Conservation (phyloP, 495 filamentous ascomycete genomes). For the Hypoxylon trugodes region DNA sequence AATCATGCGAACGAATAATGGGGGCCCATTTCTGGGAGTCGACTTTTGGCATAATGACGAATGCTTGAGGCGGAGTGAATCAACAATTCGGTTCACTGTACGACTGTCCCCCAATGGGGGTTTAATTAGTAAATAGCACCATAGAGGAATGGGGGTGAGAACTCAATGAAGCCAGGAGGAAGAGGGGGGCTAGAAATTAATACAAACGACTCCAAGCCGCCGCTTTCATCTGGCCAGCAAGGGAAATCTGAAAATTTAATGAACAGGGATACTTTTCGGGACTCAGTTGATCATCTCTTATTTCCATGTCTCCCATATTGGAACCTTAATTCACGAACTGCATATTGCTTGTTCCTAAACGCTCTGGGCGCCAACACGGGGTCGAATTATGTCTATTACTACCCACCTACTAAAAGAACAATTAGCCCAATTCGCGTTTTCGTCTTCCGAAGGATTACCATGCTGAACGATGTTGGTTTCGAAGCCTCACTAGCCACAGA, state of each 20-base stretch:
- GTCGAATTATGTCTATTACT: background rate
- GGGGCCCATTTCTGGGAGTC: background rate
- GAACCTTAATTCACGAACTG: no score
- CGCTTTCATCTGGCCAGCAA: background rate
- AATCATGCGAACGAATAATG: background rate
- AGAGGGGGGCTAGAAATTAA: background rate
- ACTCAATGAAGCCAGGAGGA: no score
- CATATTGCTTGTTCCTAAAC: no score
- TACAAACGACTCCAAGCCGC: no score
- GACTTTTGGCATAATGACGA: background rate
- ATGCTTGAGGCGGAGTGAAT: background rate
- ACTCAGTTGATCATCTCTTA: background rate
- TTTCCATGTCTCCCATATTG: background rate
- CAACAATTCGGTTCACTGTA: background rate
- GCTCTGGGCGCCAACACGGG: background rate
- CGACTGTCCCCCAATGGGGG: background rate
- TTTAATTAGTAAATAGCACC: background rate
- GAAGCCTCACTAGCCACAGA: background rate
- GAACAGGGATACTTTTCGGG: background rate
- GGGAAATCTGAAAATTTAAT: background rate
- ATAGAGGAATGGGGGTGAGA: no score
- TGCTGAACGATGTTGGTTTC: background rate
- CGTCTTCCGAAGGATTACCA: background rate
- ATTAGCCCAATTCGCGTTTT: background rate
- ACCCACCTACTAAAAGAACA: background rate